A percentile compares a stretch with the other conserved stretches of the same genome.
Conservation (phyloP, 345 rosid genomes). For the Trapa bicornis region DNA sequence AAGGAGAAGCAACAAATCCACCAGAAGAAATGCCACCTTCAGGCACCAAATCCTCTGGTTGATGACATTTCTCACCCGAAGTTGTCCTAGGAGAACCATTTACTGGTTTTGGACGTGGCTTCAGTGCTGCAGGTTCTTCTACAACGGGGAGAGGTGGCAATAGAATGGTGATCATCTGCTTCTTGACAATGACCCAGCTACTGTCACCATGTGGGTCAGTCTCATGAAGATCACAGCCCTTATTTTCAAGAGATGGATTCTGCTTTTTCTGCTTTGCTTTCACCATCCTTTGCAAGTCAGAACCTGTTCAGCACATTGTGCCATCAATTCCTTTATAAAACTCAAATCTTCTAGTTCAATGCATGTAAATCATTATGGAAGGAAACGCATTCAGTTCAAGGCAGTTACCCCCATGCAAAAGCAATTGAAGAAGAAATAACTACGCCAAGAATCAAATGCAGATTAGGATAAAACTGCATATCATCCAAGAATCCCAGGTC, state of each 20-base stretch:
- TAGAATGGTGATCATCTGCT: conserved; percentile 16
- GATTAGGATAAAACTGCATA: neutral
- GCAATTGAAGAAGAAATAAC: neutral
- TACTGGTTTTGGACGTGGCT: conserved; percentile 5
- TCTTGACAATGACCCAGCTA: conserved; percentile 15
- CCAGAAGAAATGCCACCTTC: neutral
- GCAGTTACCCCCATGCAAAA: neutral
- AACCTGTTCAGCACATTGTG: neutral
- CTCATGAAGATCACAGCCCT: neutral
- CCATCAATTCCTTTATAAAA: neutral
- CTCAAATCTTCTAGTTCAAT: neutral
- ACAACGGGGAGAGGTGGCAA: conserved; percentile 10
- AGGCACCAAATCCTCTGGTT: neutral
- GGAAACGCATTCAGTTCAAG: neutral
- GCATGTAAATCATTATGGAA: neutral
- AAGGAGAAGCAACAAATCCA: neutral
- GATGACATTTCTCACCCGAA: neutral
- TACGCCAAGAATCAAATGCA: neutral
- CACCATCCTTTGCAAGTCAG: neutral
- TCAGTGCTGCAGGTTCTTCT: conserved; percentile 1
- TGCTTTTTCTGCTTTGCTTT: neutral
- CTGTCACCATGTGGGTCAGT: conserved; percentile 4
- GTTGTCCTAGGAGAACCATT: neutral
- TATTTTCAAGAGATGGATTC: neutral
- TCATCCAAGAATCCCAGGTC: neutral